Conservation (phyloP, 2,329 filamentous ascomycete species). For the Colletotrichum filicis region DNA sequence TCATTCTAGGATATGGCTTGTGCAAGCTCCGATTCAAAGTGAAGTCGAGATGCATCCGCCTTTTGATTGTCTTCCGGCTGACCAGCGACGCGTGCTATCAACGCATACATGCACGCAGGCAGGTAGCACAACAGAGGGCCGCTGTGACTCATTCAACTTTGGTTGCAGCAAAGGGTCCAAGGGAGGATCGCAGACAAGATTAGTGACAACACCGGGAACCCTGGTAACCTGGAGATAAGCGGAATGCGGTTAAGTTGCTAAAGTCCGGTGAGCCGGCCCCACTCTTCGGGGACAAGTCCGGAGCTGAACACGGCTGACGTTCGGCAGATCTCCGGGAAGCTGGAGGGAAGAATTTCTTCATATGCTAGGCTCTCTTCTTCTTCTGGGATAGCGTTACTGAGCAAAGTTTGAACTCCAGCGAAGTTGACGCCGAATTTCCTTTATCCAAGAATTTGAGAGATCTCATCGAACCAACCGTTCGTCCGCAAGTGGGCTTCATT, state of each 20-base stretch:
- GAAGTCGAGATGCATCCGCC: neutral
- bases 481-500: too few relatives aligned
- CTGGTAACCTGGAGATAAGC: neutral
- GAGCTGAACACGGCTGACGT: neutral
- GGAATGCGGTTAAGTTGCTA: constrained; percentile 3
- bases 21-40: neutral
- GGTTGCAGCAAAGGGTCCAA: neutral
- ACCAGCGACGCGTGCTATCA: neutral
- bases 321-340: neutral
- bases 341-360: neutral
- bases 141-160: neutral
- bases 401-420: too few relatives aligned
- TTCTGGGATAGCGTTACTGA: too few relatives aligned
- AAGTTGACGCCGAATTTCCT: too few relatives aligned
- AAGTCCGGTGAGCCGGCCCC: constrained; percentile 24
- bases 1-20: neutral
- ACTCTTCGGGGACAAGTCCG: neutral
- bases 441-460: too few relatives aligned
- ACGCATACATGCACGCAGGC: neutral
- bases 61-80: neutral
- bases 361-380: too few relatives aligned
- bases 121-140: neutral
- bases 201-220: neutral
- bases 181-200: neutral
- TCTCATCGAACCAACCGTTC: too few relatives aligned